Evolutionary conservation across 495 filamentous ascomycete species (phyloP), one percentile per base, ranked within the genome.

Genomic region (Oleoguttula mirabilis): DNA sequence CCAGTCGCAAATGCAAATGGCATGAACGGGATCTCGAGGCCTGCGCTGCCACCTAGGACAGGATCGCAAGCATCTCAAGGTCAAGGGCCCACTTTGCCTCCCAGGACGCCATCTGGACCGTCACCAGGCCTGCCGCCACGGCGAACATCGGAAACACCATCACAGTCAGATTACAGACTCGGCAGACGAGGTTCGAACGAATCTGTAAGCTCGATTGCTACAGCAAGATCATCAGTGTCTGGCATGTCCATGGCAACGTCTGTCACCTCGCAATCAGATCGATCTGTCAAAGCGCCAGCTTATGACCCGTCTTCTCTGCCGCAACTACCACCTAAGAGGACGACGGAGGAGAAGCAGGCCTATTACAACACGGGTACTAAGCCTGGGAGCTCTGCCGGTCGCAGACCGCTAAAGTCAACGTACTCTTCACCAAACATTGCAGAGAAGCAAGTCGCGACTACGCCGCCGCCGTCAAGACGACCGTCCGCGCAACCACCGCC

Each of bases 1-100:
- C 25, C 48, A 23, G 35, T 32, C 21, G 42, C 41, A 43, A 49
- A 6, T 15, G 21, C 54, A 35, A 59, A 52, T 21, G 48, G 42
- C 25, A 51, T 43, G 41, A 58, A 50, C 36, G 49, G 44, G 2
- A 41, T 43, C 39, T 33, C 21, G 60, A 60, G 67, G 56, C 58
- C 62, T 21, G 39, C 57, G 16, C 63, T 75, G 37, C 75, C 75
- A 21, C 72, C 60, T 17, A 48, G 62, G 41, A 60, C 61, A 21
- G 49, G 58, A 1, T 59, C 52, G 10, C 51, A 14, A 24, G 47
- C 41, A 4, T 49, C 59, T 17, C 47, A 50, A 40, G 47, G 59
- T 17, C 47, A 50, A 40, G 47, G 59, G 14, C 66, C 68, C n/a
- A 36, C 64, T 12, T 59, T 75, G 38, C 72, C 73, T 19, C 63